Base-by-base conservation (phyloP, 139 green algal genomes). In the Trebouxia sp. region DNA sequence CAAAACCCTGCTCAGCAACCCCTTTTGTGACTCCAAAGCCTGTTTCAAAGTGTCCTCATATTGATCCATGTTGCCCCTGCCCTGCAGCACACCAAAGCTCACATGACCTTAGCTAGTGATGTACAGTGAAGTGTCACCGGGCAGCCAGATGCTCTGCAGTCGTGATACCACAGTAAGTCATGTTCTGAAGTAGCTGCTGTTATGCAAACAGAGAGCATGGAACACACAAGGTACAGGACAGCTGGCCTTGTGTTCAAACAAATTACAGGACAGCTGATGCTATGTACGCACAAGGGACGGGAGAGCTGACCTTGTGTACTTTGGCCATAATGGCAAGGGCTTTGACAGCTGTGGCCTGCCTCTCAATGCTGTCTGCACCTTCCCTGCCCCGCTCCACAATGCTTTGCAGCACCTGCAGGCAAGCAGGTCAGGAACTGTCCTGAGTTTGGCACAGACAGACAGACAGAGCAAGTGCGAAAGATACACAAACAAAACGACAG, bases 341-440 rank as follows among this genome's bases (percentile, higher is more conserved):
- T 66, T 92, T 83, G 8, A 91, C 89, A 50, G 91, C 86, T 2
- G 84, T 75, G 43, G 78, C 80, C 66, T 92, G 84, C 35, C 79
- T 84, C 79, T 92, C 88, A 66, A 87, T 35, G 0, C 83, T 80
- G 47, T 75, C 45, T 15, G 72, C 32, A 9, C 41, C 38, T 15
- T 53, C 79, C 65, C 42, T 35, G 20, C 15, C 58, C 53, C 72
- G 41, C 42, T 84, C 72, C 56, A 84, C 26, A 45, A 41, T 81
- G 82, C 56, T 51, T 22, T 17, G 48, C 47, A 80, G 14, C 58
- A 69, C 58, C 58, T 69, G 28, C 28, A 41, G 14, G n/a, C n/a
- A n/a, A n/a, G n/a, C n/a, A n/a, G n/a, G n/a, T n/a, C n/a, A n/a
- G n/a, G n/a, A n/a, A n/a, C n/a, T n/a, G n/a, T n/a, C n/a, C n/a